These are phyloP conservation scores for Naganishia cerealis DNA, from an alignment of 1,284 basidiomycete genomes.

Conservation along the genomic window DNA sequence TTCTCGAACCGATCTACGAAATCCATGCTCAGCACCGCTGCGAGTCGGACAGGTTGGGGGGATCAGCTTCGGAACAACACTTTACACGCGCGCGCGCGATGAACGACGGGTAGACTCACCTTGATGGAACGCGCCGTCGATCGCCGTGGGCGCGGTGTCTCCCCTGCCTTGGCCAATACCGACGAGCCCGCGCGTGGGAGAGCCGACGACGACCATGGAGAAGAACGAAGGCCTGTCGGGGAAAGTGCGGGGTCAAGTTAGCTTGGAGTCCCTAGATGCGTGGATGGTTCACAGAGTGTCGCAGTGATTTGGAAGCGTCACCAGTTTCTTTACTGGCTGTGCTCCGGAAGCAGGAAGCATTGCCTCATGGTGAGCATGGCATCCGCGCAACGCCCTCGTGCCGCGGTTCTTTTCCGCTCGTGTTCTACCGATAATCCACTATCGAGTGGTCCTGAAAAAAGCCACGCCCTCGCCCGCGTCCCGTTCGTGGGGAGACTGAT, in stretches of 20 bases:
- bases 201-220: slow-evolving; percentile 75
- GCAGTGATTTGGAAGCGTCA: no score
- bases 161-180: slow-evolving; percentile 88
- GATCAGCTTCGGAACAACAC: neutral
- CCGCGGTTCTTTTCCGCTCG: no score
- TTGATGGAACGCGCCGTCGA: slow-evolving; percentile 67
- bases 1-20: slow-evolving; percentile 83
- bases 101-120: slow-evolving; percentile 51
- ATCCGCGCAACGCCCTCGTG: no score
- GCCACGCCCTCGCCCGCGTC: neutral
- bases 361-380: no score
- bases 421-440: no score
- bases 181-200: slow-evolving; percentile 80
- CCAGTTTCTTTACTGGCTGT: no score
- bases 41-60: neutral
- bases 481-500: neutral
- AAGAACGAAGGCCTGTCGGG: slow-evolving; percentile 59
- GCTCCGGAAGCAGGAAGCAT: no score
- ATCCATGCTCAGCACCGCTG: slow-evolving; percentile 64
- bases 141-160: slow-evolving; percentile 59
- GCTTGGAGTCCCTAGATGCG: neutral
- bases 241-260: neutral
- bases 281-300: no score
- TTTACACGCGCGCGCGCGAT: neutral
- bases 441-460: no score